These are phyloP conservation scores for Fraxinus nigra DNA, from an alignment of 305 asterid genomes.

Conservation along the genomic window DNA sequence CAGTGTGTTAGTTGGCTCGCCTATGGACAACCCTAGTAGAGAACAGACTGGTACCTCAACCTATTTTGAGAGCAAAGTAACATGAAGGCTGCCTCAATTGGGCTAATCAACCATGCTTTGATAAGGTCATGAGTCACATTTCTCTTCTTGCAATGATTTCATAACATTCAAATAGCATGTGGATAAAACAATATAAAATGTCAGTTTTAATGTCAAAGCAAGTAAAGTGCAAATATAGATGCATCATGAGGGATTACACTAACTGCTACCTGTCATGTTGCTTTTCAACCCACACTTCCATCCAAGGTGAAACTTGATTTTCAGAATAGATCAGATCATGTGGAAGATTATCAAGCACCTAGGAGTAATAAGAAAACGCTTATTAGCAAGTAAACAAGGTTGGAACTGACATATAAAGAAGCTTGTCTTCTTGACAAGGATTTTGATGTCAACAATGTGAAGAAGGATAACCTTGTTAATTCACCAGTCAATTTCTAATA, in stretches of 20 bases:
- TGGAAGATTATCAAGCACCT: constrained; percentile 99
- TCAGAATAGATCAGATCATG: constrained; percentile 89
- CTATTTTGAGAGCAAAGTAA: background rate
- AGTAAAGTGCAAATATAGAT: background rate
- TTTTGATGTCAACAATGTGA: constrained; percentile 13
- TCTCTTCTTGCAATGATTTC: background rate
- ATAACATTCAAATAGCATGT: background rate
- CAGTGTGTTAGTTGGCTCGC: background rate
- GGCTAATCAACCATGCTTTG: constrained; percentile 1
- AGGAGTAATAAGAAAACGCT: background rate
- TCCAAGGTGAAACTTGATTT: constrained; percentile 85
- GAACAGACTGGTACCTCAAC: background rate
- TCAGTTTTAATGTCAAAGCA: background rate
- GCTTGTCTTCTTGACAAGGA: background rate
- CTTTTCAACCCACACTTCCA: constrained; percentile 95
- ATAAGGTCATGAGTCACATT: background rate
- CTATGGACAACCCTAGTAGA: background rate
- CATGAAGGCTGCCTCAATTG: background rate
- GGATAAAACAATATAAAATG: constrained; percentile 3
- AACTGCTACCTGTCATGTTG: constrained; percentile 49
- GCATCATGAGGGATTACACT: background rate
- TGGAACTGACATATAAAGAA: constrained; percentile 7
- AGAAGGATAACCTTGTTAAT: background rate
- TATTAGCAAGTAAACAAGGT: background rate
- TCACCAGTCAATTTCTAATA: constrained; percentile 13